Conservation (phyloP, 805 yeast species). For the Nakazawaea sp. region DNA sequence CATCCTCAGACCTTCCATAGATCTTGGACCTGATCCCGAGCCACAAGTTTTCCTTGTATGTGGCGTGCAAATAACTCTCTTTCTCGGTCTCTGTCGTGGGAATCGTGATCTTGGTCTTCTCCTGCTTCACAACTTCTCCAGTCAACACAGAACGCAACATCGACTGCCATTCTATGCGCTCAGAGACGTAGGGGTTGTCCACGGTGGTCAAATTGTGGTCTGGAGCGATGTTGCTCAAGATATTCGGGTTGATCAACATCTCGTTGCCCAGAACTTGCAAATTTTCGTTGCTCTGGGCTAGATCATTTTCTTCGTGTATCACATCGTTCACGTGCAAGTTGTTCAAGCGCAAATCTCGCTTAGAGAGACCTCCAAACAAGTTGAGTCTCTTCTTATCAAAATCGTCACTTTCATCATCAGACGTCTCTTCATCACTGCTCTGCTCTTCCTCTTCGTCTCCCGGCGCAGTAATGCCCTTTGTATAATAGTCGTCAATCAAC, state of each 20-base stretch:
- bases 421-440: constrained; percentile 5
- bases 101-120: constrained; percentile 68
- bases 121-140: constrained; percentile 91
- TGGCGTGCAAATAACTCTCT: constrained; percentile 44
- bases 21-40: constrained; percentile 78
- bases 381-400: constrained; percentile 18
- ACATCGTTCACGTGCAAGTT: constrained; percentile 1
- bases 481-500: constrained; percentile 45
- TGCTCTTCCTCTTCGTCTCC: constrained; percentile 16
- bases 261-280: constrained; percentile 2
- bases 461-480: constrained; percentile 34
- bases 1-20: constrained; percentile 72
- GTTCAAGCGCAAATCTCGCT: neutral
- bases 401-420: constrained; percentile 29
- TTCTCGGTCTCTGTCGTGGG: constrained; percentile 32
- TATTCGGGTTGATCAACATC: constrained; percentile 9
- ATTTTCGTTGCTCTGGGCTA: constrained; percentile 1
- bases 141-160: constrained; percentile 87
- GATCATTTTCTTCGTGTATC: constrained; percentile 5
- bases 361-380: constrained; percentile 6
- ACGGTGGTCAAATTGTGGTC: constrained; percentile 5
- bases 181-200: constrained; percentile 40
- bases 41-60: constrained; percentile 76
- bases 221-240: constrained; percentile 6
- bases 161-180: constrained; percentile 92